Conservation (phyloP, 23 red algal species). For the Gracilaria domingensis region DNA sequence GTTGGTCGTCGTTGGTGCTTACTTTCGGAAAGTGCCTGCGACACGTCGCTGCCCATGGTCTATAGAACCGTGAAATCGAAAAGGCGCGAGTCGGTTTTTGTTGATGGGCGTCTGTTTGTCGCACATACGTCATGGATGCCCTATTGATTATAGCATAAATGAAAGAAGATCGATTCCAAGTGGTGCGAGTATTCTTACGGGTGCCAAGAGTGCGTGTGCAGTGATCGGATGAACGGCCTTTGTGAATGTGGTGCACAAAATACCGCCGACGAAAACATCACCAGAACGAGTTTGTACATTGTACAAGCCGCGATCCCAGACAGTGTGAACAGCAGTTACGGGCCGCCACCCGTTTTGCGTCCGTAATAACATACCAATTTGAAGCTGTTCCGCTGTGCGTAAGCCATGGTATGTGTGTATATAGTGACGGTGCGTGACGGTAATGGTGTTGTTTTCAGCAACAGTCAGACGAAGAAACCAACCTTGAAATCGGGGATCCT, state of each 20-base stretch:
- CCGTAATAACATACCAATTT: not conserved
- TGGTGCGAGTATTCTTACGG: slow-evolving; percentile 24
- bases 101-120: not conserved
- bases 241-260: slow-evolving; percentile 65
- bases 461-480: slow-evolving; percentile 24
- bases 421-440: slow-evolving; percentile 31
- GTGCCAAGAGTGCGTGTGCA: slow-evolving; percentile 61
- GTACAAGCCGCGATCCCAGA: slow-evolving; percentile 55
- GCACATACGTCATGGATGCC: not conserved
- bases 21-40: too few relatives aligned
- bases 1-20: too few relatives aligned
- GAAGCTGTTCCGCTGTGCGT: not conserved
- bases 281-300: slow-evolving; percentile 49
- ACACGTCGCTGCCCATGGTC: too few relatives aligned
- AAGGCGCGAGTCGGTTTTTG: not conserved
- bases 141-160: not conserved
- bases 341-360: slow-evolving; percentile 7
- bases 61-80: slow-evolving; percentile 18
- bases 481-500: slow-evolving; percentile 11
- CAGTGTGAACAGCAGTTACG: not conserved
- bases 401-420: not conserved
- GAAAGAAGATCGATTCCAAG: slow-evolving; percentile 29
- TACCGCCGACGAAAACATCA: slow-evolving; percentile 48
- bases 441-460: not conserved
- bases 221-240: slow-evolving; percentile 38